Evolutionary conservation across 495 filamentous ascomycete species (phyloP).

Genomic region (Chaetomium fimeti): DNA sequence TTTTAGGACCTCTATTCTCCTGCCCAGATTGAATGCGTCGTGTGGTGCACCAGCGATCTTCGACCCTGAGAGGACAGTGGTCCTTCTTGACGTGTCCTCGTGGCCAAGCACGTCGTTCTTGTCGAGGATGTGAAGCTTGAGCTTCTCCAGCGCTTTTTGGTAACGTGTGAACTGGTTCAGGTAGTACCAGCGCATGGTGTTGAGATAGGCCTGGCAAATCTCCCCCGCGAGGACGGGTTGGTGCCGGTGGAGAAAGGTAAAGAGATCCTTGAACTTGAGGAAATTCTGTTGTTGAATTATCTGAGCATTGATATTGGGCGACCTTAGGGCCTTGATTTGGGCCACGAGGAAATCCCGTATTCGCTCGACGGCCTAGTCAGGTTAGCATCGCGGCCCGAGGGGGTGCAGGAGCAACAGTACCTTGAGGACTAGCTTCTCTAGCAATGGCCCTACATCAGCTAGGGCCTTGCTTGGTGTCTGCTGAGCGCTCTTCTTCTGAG

Average conservation of each 20-base stretch:
- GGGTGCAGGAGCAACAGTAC: slow-evolving; percentile 38
- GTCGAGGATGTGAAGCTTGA: slow-evolving; percentile 79
- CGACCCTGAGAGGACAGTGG: slow-evolving; percentile 48
- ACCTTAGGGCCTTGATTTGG: slow-evolving; percentile 87
- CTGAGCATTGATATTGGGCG: slow-evolving; percentile 93
- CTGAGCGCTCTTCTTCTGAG: slow-evolving; percentile 64
- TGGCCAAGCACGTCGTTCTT: slow-evolving; percentile 81
- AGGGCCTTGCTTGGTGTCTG: slow-evolving; percentile 66
- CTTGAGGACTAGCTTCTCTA: slow-evolving; percentile 80
- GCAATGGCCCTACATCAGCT: slow-evolving; percentile 78
- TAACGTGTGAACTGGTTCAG: slow-evolving; percentile 88
- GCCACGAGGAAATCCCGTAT: slow-evolving; percentile 91
- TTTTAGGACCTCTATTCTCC: slow-evolving; percentile 76
- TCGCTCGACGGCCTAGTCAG: slow-evolving; percentile 72
- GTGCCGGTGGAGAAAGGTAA: slow-evolving; percentile 74
- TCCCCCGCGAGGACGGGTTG: slow-evolving; percentile 78
- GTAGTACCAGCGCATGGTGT: slow-evolving; percentile 99
- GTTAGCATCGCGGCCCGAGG: slow-evolving; percentile 19
- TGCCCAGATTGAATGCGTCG: slow-evolving; percentile 84
- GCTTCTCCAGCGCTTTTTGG: slow-evolving; percentile 73
- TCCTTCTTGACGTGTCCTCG: slow-evolving; percentile 64
- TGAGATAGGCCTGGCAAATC: slow-evolving; percentile 90
- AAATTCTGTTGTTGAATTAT: slow-evolving; percentile 90
- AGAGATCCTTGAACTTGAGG: slow-evolving; percentile 82
- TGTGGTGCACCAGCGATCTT: slow-evolving; percentile 62